Evolutionary conservation across 2,329 filamentous ascomycete genomes (phyloP), one percentile per base, ranked within the genome.

Genomic region (Pseudomassariella vexata): DNA sequence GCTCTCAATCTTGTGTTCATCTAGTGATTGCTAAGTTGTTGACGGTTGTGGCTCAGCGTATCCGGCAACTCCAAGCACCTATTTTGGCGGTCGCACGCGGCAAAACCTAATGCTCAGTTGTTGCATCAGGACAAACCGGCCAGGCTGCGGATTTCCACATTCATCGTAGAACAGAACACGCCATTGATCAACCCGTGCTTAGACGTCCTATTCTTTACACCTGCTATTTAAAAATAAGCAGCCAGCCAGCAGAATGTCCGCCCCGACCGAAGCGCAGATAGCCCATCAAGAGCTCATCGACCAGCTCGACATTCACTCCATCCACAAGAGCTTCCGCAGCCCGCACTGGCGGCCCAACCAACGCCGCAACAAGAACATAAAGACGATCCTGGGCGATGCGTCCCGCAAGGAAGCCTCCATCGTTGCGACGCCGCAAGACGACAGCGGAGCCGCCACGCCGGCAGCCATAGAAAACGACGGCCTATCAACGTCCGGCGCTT

Each of bases 311-410:
- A 87, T 95, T 51, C 82, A 92, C 58, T 76, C 79, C 38, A 77
- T 85, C 53, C 79, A 79, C 49, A 94, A 94, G 64, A 83, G 79
- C 51, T 98, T 95, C 70, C 89, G 90, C 59, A 95, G 88, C 55
- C 70, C 83, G 3, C 66, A 78, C 56, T 98, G 92, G 92, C 88
- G 85, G 53, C 87, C 92, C 11, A 87, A 90, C 45, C 83, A 89
- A 60, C 88, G 92, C 31, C 86, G 92, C 60, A 98, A 98, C 76
- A 98, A 98, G 70, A 96, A 95, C 60, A 82, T 96, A 62, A 96
- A 96, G 62, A 86, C 94, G 49, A 92, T 98, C 41, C 73, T 98
- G 39, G 84, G 87, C 38, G 92, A 98, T 51, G 85, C 84, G 9
- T 78, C 85, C 15, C 82, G 87, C 47, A 86, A 84, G 53, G 90